phyloP scores from a whole-genome alignment of 176 grass and related monocot genomes.

The Oryza glaberrima region DNA sequence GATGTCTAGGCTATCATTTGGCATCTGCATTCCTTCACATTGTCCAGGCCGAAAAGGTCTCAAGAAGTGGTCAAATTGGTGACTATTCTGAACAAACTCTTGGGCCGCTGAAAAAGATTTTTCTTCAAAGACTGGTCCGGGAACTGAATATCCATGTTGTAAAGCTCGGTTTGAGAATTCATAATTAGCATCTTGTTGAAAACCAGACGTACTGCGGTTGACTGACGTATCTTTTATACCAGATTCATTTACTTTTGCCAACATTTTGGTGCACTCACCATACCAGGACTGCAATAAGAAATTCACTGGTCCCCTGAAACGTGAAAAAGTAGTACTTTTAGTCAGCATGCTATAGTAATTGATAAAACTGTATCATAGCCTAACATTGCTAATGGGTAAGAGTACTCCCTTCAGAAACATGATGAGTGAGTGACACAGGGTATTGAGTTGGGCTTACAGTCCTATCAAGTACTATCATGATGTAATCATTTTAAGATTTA shows the following conservation, averaged over 20 bases:
- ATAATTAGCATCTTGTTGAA: conserved; percentile 50
- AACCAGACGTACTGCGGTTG: conserved; percentile 25
- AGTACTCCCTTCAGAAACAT: not conserved
- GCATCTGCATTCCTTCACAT: conserved; percentile 29
- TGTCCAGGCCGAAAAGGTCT: conserved; percentile 27
- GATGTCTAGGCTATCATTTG: conserved; percentile 13
- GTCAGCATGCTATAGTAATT: conserved; percentile 15
- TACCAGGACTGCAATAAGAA: conserved; percentile 21
- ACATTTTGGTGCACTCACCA: conserved; percentile 19
- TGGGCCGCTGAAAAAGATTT: conserved; percentile 30
- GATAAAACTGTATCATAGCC: not conserved
- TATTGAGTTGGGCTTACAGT: not conserved
- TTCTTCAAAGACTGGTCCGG: conserved; percentile 33
- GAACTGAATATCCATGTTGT: conserved; percentile 41
- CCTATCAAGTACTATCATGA: not conserved
- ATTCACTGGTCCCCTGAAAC: not conserved
- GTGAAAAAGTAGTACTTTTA: conserved; percentile 21
- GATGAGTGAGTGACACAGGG: not conserved
- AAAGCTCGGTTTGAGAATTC: conserved; percentile 44
- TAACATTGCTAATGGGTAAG: not conserved
- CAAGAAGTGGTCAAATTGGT: conserved; percentile 27
- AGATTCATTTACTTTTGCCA: conserved; percentile 37
- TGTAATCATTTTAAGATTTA: not conserved
- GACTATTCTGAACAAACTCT: conserved; percentile 37
- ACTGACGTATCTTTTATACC: conserved; percentile 23